These are phyloP conservation scores for Xerocomellus dryophilus DNA, from an alignment of 768 basidiomycete genomes.

Conservation along the genomic window DNA sequence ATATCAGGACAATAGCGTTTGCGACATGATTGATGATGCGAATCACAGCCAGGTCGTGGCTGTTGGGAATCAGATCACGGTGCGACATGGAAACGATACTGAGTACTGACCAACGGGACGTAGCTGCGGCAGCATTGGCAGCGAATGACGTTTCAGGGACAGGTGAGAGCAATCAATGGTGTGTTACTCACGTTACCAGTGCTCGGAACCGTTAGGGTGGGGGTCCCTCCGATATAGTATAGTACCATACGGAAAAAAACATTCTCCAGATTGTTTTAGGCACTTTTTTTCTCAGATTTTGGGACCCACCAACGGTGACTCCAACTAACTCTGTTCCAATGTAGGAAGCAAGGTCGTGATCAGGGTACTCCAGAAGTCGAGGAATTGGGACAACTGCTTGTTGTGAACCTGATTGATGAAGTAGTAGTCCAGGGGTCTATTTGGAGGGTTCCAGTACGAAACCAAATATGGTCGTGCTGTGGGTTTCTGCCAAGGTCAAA, in stretches of 20 bases:
- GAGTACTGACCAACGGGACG: slow-evolving; percentile 39
- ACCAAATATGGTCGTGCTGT: slow-evolving; percentile 41
- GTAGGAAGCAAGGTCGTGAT: slow-evolving; percentile 30
- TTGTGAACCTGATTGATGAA: slow-evolving; percentile 33
- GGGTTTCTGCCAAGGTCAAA: slow-evolving; percentile 52
- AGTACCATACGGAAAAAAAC: slow-evolving; percentile 34
- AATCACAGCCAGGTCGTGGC: slow-evolving; percentile 45
- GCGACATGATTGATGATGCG: slow-evolving; percentile 42
- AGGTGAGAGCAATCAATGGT: slow-evolving; percentile 10
- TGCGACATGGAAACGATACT: slow-evolving; percentile 7
- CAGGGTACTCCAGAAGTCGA: slow-evolving; percentile 34
- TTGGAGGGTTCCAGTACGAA: slow-evolving; percentile 42
- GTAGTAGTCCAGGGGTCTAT: slow-evolving; percentile 24
- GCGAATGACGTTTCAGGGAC: slow-evolving; percentile 27
- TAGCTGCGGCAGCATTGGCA: slow-evolving; percentile 29
- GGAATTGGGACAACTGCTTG: slow-evolving; percentile 34
- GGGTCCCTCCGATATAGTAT: slow-evolving; percentile 33
- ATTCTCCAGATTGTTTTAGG: slow-evolving; percentile 41
- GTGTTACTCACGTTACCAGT: slow-evolving; percentile 31
- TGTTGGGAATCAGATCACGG: slow-evolving; percentile 12
- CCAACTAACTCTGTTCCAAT: slow-evolving; percentile 43
- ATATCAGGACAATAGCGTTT: slow-evolving; percentile 42
- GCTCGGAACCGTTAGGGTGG: slow-evolving; percentile 41
- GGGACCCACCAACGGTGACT: slow-evolving; percentile 33
- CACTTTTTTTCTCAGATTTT: slow-evolving; percentile 44